Evolutionary conservation across 2,329 filamentous ascomycete genomes (phyloP), one percentile per base, ranked within the genome.

Genomic region (Neonectria ditissima): DNA sequence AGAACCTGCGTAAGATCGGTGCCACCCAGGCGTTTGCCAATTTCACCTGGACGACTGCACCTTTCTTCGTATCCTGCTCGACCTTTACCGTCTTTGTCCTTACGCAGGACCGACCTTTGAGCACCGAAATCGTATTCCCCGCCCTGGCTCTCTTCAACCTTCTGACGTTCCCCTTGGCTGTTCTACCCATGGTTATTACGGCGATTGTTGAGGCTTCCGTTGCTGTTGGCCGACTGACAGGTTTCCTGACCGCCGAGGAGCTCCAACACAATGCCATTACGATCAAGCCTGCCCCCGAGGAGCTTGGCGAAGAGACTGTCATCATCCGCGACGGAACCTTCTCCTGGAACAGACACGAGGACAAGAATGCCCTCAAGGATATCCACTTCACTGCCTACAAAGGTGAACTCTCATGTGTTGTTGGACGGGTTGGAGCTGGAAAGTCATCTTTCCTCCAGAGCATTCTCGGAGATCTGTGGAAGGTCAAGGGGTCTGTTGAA

Each of bases 141-240:
- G 94, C 95, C 7, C 78, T 88, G 76, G 94, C 96, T 0, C 85
- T 99, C 24, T 99, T 99, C 87, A 99, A 99, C 76, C 84, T 99
- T 28, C 87, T 99, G 50, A 97, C 94, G 0, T 99, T 99, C 80
- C 97, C 96, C 1, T 87, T 99, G 57, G 92, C 96, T 2, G 91
- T 99, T 39, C 83, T 99, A 30, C 96, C 96, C 8, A 98, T 99
- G 94, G 94, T 99, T 39, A 98, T 99, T 70, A 97, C 94, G 1
- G 91, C 95, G 7, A 93, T 99, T 66, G 94, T 99, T 32, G 96
- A 99, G 79, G 94, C 96, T 11, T 92, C 89, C n/a, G 96, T 99
- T 59, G 96, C 96, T 24, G 93, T 97, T 22, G 88, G 88, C 28
- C 92, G 96, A 74, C 83, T 99, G 69, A 96, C 94, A 0, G 86